These are phyloP conservation scores for Leucoagaricus sp. DNA, from an alignment of 1,284 basidiomycete species.

Conservation along the genomic window DNA sequence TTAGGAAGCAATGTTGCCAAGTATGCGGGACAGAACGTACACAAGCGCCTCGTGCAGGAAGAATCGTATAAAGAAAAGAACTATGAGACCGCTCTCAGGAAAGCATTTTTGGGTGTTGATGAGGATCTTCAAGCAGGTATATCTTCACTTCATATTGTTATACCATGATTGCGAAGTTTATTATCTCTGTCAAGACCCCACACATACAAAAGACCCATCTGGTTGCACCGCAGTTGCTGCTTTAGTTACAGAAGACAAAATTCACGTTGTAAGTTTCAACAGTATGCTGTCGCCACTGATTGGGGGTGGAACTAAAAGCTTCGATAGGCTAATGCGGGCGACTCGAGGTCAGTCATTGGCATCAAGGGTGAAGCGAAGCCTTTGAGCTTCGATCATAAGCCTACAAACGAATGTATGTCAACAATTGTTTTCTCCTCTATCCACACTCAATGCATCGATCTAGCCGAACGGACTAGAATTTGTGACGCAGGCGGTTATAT, in stretches of 20 bases:
- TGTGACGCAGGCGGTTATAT: conserved; percentile 95
- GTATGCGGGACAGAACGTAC: conserved; percentile 89
- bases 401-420: conserved; percentile 77
- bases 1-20: conserved; percentile 87
- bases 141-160: conserved; percentile 25
- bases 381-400: conserved; percentile 96
- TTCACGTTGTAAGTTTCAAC: conserved; percentile 69
- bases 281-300: neutral
- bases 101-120: conserved; percentile 92
- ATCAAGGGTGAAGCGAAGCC: conserved; percentile 85
- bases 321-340: conserved; percentile 94
- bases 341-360: conserved; percentile 92
- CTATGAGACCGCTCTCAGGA: conserved; percentile 83
- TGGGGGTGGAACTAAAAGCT: conserved; percentile 18
- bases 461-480: conserved; percentile 88
- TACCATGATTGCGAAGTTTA: conserved; percentile 16
- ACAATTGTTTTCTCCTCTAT: conserved; percentile 5
- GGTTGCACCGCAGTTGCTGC: conserved; percentile 97
- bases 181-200: conserved; percentile 60
- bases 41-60: conserved; percentile 76
- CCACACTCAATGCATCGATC: conserved; percentile 10
- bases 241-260: conserved; percentile 80
- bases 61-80: conserved; percentile 72
- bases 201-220: conserved; percentile 89
- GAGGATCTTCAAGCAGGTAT: conserved; percentile 88